phyloP scores from a whole-genome alignment of 2,329 filamentous ascomycete species.

The Scedosporium minutisporum region DNA sequence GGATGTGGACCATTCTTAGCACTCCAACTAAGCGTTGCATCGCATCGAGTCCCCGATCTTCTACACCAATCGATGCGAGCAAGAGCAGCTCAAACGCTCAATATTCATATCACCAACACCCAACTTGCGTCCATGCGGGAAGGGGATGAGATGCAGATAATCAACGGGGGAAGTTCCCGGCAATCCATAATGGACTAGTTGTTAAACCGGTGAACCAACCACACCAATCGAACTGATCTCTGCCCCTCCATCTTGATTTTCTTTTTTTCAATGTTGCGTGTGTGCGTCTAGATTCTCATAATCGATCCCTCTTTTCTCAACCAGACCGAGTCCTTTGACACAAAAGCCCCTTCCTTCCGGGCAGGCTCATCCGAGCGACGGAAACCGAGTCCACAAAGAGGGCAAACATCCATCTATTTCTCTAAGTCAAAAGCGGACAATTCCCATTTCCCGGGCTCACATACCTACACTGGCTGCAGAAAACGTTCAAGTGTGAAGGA shows the following conservation, averaged over 20 bases:
- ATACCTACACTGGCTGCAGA: too few relatives aligned
- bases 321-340: too few relatives aligned
- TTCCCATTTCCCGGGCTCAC: too few relatives aligned
- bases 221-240: neutral
- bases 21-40: neutral
- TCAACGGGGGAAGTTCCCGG: neutral
- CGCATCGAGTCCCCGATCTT: neutral
- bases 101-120: neutral
- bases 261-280: neutral
- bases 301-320: too few relatives aligned
- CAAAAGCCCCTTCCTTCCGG: too few relatives aligned
- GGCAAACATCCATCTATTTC: too few relatives aligned
- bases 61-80: neutral
- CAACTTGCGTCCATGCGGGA: neutral
- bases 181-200: neutral
- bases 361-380: too few relatives aligned
- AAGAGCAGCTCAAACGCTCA: neutral
- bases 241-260: neutral
- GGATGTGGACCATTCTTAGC: neutral
- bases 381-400: too few relatives aligned
- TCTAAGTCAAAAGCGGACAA: too few relatives aligned
- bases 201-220: neutral
- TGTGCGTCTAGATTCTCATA: too few relatives aligned
- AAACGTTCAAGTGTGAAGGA: too few relatives aligned
- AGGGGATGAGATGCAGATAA: neutral